Evolutionary conservation across 495 filamentous ascomycete genomes (phyloP), one percentile per base, ranked within the genome.

Genomic region (Aspergillus mulundensis): DNA sequence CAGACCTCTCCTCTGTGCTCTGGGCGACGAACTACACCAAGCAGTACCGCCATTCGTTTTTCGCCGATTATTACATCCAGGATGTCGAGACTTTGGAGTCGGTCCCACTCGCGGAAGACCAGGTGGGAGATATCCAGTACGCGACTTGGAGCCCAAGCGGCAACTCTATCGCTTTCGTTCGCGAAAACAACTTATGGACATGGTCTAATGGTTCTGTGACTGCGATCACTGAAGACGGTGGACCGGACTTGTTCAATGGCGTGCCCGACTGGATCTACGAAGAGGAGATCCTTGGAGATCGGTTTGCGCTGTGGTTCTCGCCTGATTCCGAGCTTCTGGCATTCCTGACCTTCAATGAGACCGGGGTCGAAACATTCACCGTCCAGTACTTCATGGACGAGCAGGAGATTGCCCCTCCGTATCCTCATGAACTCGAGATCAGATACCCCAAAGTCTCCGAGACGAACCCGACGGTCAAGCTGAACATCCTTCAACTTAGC

Each of bases 191-290:
- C 18, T 18, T 63, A 5, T 59, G 32, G 24, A 54, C 38, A 43
- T 63, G 61, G 61, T n/a, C 36, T 5, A 43, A 59, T 54, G 61
- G 61, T 16, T 32, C 54, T 8, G 47, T 41, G 10, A 59, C 56
- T 5, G 38, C 45, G 4, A 57, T 63, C 50, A 63, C 61, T 43
- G 32, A 59, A 1, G 53, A 63, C 23, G 61, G 61, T 5, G 50
- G 61, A 0, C 57, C 61, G 23, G 57, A 63, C 28, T 23, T 57
- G 50, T 59, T 63, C 32, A 48, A 63, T 21, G 61, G 61, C 16
- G 61, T 63, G 43, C 57, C 56, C 4, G 61, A 63, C 57, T 63
- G 61, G 61, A 53, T 59, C 19, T 63, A 63, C 34, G 61, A 63
- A 41, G 61, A 59, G 24, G 61, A 63, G 19, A 63, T 63, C 12